Percentiles rank a stretch among this genome's conserved stretches.
These are phyloP conservation scores for Candida pseudocylindracea DNA, from an alignment of 1,139 yeast genomes.

Conservation along the genomic window DNA sequence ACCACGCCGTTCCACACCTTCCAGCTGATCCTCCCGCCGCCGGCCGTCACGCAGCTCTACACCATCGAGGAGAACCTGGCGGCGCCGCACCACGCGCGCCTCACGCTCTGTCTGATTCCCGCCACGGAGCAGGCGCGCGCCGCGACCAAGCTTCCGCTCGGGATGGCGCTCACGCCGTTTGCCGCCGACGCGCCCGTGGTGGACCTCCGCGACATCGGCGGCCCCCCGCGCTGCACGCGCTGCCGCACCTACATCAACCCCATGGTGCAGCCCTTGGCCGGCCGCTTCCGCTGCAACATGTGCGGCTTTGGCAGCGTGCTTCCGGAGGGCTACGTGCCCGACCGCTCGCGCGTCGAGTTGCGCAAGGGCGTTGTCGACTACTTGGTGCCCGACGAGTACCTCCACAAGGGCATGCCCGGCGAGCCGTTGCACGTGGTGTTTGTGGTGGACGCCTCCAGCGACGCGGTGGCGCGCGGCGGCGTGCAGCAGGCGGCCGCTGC, in stretches of 20 bases:
- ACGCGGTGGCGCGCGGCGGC: constrained; percentile 37
- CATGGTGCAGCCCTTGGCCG: constrained; percentile 48
- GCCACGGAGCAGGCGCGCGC: constrained; percentile 46
- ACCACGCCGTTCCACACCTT: constrained; percentile 39
- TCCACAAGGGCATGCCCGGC: constrained; percentile 16
- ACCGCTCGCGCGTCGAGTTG: constrained; percentile 55
- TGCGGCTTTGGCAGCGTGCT: constrained; percentile 29
- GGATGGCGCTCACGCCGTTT: constrained; percentile 67
- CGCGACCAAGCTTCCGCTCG: constrained; percentile 60
- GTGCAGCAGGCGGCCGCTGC: constrained; percentile 56
- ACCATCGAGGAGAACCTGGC: constrained; percentile 72
- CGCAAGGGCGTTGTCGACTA: constrained; percentile 74
- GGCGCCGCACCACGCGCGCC: constrained; percentile 56
- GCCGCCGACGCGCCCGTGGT: constrained; percentile 54
- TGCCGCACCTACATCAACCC: constrained; percentile 87
- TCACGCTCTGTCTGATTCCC: constrained; percentile 74
- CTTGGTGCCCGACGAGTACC: constrained; percentile 53
- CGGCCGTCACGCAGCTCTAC: constrained; percentile 49
- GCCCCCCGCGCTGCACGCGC: constrained; percentile 72
- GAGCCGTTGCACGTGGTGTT: constrained; percentile 49
- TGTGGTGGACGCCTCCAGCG: constrained; percentile 51
- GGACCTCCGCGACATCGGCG: constrained; percentile 21
- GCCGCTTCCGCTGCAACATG: constrained; percentile 61
- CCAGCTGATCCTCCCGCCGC: constrained; percentile 61
- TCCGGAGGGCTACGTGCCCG: constrained; percentile 48